Percentiles rank a stretch among this genome's conserved stretches.
Evolutionary conservation across 768 basidiomycete species (phyloP).

Genomic region (Rhodotorula diobovata): DNA sequence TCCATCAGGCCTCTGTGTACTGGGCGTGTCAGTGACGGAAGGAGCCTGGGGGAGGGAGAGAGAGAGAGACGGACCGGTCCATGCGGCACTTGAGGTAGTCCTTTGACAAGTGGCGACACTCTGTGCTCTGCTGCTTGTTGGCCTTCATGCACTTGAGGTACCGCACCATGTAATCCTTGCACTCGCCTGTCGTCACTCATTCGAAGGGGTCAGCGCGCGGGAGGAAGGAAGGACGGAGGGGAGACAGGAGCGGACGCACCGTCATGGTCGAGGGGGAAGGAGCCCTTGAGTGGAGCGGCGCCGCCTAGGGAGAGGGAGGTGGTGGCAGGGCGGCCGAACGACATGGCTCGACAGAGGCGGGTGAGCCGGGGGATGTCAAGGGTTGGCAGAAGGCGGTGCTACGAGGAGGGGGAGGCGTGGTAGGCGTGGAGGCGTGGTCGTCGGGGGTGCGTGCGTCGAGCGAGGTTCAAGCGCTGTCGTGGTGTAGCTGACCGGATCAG

Average conservation of each 20-base stretch:
- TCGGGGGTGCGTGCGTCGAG: too few species aligned
- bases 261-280: conserved; percentile 51
- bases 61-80: conserved; percentile 47
- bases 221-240: not conserved
- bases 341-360: conserved; percentile 38
- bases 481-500: too few species aligned
- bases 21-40: not conserved
- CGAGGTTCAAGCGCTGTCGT: too few species aligned
- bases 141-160: conserved; percentile 50
- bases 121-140: conserved; percentile 46
- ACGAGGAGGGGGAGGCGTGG: too few species aligned
- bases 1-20: conserved; percentile 48
- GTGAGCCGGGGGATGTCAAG: not conserved
- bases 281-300: conserved; percentile 46
- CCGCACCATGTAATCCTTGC: conserved; percentile 48
- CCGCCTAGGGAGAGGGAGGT: conserved; percentile 45
- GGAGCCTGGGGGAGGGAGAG: too few species aligned
- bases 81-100: conserved; percentile 50
- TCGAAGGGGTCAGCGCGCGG: not conserved
- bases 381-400: not conserved
- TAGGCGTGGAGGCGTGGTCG: too few species aligned
- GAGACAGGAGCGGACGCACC: conserved; percentile 41
- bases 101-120: conserved; percentile 48
- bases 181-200: conserved; percentile 47
- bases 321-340: conserved; percentile 47